Evolutionary conservation across 305 asterid species (phyloP).

Genomic region (Withania somnifera): DNA sequence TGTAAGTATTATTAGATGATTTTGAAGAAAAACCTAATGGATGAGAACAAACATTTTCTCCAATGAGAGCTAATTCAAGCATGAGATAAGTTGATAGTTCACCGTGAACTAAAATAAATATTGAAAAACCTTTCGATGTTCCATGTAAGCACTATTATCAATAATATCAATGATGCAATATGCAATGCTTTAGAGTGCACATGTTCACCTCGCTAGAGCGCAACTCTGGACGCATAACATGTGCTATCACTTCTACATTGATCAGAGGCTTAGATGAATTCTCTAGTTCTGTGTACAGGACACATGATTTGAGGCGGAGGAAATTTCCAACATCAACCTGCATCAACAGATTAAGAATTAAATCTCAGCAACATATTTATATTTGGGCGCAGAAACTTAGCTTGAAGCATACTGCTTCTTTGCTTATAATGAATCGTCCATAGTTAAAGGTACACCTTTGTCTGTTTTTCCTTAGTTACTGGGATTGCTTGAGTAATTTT

Average conservation of each 20-base stretch:
- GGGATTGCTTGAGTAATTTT: not conserved
- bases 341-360: constrained; percentile 12
- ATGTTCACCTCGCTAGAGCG: constrained; percentile 68
- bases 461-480: not conserved
- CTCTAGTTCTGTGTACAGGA: constrained; percentile 74
- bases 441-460: not conserved
- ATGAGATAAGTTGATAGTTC: not conserved
- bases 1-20: not conserved
- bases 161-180: not conserved
- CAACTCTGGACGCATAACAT: constrained; percentile 75
- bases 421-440: not conserved
- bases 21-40: not conserved
- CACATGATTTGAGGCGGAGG: constrained; percentile 79
- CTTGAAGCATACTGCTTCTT: not conserved
- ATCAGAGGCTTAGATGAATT: constrained; percentile 49
- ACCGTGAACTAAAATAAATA: not conserved
- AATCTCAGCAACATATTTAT: not conserved
- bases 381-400: not conserved
- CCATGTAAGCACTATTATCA: not conserved
- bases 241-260: constrained; percentile 88
- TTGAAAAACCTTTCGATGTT: not conserved
- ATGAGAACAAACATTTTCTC: not conserved
- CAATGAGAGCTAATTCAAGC: not conserved
- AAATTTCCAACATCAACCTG: constrained; percentile 97
- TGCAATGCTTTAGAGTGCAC: not conserved